Base-by-base conservation (phyloP, 2,329 filamentous ascomycete species). In the Clonostachys solani region DNA sequence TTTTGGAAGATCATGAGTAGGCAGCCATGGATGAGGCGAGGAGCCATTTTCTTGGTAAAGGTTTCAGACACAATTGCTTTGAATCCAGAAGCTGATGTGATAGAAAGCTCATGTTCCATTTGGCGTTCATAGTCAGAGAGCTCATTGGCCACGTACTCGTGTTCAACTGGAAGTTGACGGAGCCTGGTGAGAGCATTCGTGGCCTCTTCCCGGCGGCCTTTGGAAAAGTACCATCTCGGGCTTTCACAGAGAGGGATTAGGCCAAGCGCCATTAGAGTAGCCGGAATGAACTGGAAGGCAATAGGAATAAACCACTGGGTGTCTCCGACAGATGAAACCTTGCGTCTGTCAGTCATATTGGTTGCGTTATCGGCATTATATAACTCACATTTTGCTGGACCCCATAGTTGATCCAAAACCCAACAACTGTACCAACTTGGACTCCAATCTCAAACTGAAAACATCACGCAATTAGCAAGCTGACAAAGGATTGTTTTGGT, bases 61-160 rank as follows among this genome's bases (percentile, higher is more conserved):
- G 23, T 29, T 29, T 29, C 23, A 9, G 23, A 29, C 23, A 29
- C 23, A 29, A 29, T 29, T 29, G 23, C 23, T 29, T 29, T 29
- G 23, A 29, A 29, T 61, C 56, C 1, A 6, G 58, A 51, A 6
- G 56, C 62, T 33, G 56, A 62, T 34, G 54, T 55, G 45, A 81
- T 75, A 18, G 78, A 69, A n/a, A 84, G 80, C 13, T 82, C 81
- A 2, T 68, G 63, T 37, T 74, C 73, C 51, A 84, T 83, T 49
- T 84, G 78, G 17, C 68, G 64, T 29, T 29, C 23, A 29, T 29
- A 29, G 9, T 29, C 23, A 3, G 23, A 29, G 57, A 80, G 78
- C 55, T 83, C 78, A 13, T 63, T 57, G n/a, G 55, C 57, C 41
- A 65, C 47, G 35, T 56, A 54, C 6, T 54, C 49, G 33, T 60